Evolutionary conservation across 352 stramenopile species (phyloP).

Genomic region (Pythium rishiriense): DNA sequence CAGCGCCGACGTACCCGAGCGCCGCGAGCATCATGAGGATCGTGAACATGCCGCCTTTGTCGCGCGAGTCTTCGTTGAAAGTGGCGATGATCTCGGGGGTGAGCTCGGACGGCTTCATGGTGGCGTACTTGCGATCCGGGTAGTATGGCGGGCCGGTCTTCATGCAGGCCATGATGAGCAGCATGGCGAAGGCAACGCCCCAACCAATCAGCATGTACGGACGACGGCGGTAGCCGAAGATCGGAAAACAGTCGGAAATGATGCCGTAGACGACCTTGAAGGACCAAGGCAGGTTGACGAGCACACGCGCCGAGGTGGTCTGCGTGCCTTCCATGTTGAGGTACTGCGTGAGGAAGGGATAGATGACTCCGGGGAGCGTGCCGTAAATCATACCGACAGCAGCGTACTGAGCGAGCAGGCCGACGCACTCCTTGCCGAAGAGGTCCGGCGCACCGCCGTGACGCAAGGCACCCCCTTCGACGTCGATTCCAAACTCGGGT

Average conservation of each 20-base stretch:
- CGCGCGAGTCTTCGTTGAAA: constrained; percentile 27
- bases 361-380: too few relatives aligned
- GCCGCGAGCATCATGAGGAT: constrained; percentile 35
- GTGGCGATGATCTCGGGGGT: constrained; percentile 2
- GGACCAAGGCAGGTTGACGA: constrained; percentile 31
- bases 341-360: too few relatives aligned
- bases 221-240: constrained; percentile 35
- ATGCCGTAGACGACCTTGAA: constrained; percentile 37
- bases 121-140: constrained; percentile 21
- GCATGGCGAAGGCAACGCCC: constrained; percentile 18
- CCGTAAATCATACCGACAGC: too few relatives aligned
- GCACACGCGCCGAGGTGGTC: constrained; percentile 21
- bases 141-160: constrained; percentile 32
- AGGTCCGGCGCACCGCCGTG: too few relatives aligned
- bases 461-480: too few relatives aligned
- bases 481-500: too few relatives aligned
- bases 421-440: too few relatives aligned
- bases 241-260: constrained; percentile 28
- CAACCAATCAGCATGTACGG: constrained; percentile 40
- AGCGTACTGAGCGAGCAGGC: too few relatives aligned
- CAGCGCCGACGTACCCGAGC: constrained; percentile 30
- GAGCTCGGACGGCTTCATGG: constrained; percentile 21
- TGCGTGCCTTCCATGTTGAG: constrained; percentile 31
- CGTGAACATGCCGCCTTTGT: constrained; percentile 28
- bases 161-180: constrained; percentile 26